Evolutionary conservation across 805 yeast genomes (phyloP).

Genomic region (Spathaspora girioi): DNA sequence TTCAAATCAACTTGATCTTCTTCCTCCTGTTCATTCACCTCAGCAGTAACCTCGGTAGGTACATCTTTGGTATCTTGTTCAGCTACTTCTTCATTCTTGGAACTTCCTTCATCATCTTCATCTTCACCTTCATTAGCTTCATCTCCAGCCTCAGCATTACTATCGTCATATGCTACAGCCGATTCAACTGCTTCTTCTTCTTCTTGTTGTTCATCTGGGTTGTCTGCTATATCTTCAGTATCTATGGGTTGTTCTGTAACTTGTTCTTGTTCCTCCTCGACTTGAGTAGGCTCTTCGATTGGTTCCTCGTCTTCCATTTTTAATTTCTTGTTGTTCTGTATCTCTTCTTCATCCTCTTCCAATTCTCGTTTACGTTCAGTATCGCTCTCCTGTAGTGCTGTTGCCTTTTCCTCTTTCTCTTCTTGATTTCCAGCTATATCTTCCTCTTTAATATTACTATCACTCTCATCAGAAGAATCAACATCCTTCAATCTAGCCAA

Average conservation of each 20-base stretch:
- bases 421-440: conserved; percentile 8
- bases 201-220: neutral
- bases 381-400: conserved; percentile 15
- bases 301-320: neutral
- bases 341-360: conserved; percentile 6
- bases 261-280: neutral
- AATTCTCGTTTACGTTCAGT: conserved; percentile 1
- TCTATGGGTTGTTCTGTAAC: neutral
- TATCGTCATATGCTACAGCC: neutral
- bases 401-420: conserved; percentile 4
- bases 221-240: neutral
- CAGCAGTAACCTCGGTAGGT: conserved; percentile 15
- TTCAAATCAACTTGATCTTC: conserved; percentile 23
- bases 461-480: conserved; percentile 24
- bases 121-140: conserved; percentile 3
- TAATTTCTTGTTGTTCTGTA: neutral
- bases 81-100: conserved; percentile 13
- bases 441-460: conserved; percentile 15
- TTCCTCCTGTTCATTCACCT: conserved; percentile 7
- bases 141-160: neutral
- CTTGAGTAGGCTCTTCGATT: neutral
- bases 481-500: conserved; percentile 38
- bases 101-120: conserved; percentile 16
- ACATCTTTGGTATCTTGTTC: conserved; percentile 11
- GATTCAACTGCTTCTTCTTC: neutral